phyloP scores from a whole-genome alignment of 2,329 filamentous ascomycete species.

The Kalmusia sp. region DNA sequence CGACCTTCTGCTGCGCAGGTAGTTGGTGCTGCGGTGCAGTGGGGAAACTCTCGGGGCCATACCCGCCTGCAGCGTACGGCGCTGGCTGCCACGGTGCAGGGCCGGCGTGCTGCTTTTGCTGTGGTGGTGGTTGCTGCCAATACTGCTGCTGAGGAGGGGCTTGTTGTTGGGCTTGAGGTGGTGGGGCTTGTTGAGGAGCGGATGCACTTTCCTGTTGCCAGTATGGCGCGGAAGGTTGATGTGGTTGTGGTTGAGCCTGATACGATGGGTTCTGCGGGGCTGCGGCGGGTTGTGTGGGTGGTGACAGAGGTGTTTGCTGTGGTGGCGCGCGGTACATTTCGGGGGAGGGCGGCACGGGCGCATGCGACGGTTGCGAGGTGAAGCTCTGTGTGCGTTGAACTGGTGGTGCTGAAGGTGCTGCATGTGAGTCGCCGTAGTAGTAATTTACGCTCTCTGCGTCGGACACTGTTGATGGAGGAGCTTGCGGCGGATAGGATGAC shows the following conservation, averaged over 20 bases:
- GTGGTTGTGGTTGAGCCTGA: slow-evolving; percentile 36
- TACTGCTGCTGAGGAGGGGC: slow-evolving; percentile 18
- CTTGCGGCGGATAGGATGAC: slow-evolving; percentile 42
- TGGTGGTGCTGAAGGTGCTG: slow-evolving; percentile 27
- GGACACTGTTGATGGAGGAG: slow-evolving; percentile 38
- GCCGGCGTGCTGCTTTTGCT: slow-evolving; percentile 39
- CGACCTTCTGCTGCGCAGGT: slow-evolving; percentile 57
- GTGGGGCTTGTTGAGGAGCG: slow-evolving; percentile 10
- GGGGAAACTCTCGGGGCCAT: slow-evolving; percentile 64
- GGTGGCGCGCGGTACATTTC: slow-evolving; percentile 36
- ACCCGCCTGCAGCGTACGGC: slow-evolving; percentile 48
- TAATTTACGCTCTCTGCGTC: slow-evolving; percentile 43
- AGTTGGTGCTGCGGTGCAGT: slow-evolving; percentile 67
- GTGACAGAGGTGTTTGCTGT: slow-evolving; percentile 35
- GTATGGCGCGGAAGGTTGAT: slow-evolving; percentile 13
- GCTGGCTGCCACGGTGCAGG: slow-evolving; percentile 42
- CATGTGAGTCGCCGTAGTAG: slow-evolving; percentile 41
- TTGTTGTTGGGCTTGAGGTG: slow-evolving; percentile 15
- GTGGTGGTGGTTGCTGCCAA: slow-evolving; percentile 25
- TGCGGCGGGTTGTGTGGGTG: slow-evolving; percentile 38
- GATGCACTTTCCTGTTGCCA: slow-evolving; percentile 20
- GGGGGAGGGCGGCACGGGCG: slow-evolving; percentile 44
- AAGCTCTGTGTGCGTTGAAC: slow-evolving; percentile 40
- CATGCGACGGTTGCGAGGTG: slow-evolving; percentile 40
- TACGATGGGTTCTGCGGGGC: slow-evolving; percentile 42